Evolutionary conservation across 2,329 filamentous ascomycete species (phyloP), one percentile per base, ranked within the genome.

Genomic region (Kalaharituber pfeilii): DNA sequence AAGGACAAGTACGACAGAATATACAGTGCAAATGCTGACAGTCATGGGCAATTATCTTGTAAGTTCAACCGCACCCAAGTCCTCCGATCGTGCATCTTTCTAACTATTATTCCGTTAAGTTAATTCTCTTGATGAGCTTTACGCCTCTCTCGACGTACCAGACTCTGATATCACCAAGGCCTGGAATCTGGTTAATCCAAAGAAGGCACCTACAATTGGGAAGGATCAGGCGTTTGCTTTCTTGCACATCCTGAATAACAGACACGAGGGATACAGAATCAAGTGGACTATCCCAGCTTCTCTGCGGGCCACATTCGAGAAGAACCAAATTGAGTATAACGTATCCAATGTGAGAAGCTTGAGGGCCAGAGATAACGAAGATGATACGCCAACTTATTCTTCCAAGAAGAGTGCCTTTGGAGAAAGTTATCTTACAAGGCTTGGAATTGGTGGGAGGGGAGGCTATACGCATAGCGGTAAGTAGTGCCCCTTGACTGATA

Each of bases 351-450:
- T 83, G 83, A 57, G 54, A 24, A 33, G 51, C 24, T 53, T 42
- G 18, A 57, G 52, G 18, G 53, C 55, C 15, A 53, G 47, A 29
- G 22, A 52, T 26, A 25, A 52, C 54, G 50, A 82, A 59, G 78
- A 81, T 49, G 84, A 88, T 65, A 86, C 93, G 51, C 77, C 78
- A 60, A 95, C 89, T 0, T 71, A 77, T 30, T 91, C 86, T 0
- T 88, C 89, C 55, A 83, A 85, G 66, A 98, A 98, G 71, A 83
- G 87, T 63, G 95, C 94, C 71, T 98, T 98, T 66, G 91, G 91
- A 61, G 91, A 98, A 68, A 85, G 94, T 60, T 98, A 96, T 69
- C 78, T 98, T 55, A 93, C 85, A 57, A 81, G 91, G 11, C 75
- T 98, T 36, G 91, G 91, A 6, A 74, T 81, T 5, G 79, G 79